Conservation (phyloP, 2,329 filamentous ascomycete genomes). For the Penicillium hordei region DNA sequence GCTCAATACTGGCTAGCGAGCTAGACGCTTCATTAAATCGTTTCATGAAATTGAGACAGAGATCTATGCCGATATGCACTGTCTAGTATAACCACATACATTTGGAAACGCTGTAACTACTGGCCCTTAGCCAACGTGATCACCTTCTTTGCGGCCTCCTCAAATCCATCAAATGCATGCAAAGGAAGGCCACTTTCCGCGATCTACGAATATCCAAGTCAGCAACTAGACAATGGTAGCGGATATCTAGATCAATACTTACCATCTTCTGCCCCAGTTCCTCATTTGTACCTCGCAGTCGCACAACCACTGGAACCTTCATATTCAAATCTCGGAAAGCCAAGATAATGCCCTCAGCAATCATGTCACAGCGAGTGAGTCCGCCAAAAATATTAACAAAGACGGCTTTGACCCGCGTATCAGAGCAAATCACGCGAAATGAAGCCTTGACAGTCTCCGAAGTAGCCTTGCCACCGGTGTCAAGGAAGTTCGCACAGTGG, state of each 20-base stretch:
- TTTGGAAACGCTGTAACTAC: neutral
- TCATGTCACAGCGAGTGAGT: slow-evolving; percentile 75
- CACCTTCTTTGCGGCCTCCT: slow-evolving; percentile 68
- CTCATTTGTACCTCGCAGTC: slow-evolving; percentile 74
- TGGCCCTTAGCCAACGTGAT: slow-evolving; percentile 39
- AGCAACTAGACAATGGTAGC: slow-evolving; percentile 5
- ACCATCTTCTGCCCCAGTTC: slow-evolving; percentile 65
- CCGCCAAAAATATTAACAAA: slow-evolving; percentile 73
- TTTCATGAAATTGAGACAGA: neutral
- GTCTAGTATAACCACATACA: neutral
- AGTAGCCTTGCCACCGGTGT: slow-evolving; percentile 87
- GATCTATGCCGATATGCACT: neutral
- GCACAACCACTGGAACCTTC: slow-evolving; percentile 71
- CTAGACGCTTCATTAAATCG: neutral
- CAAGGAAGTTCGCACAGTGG: slow-evolving; percentile 76
- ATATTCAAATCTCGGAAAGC: slow-evolving; percentile 69
- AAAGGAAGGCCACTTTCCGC: slow-evolving; percentile 65
- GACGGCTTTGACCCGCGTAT: slow-evolving; percentile 69
- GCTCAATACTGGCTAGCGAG: neutral
- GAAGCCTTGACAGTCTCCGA: slow-evolving; percentile 74
- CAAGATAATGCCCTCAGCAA: slow-evolving; percentile 70
- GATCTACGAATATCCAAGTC: slow-evolving; percentile 47
- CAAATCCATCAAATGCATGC: slow-evolving; percentile 72
- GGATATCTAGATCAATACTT: slow-evolving; percentile 20
- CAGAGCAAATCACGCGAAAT: slow-evolving; percentile 71